A percentile compares a stretch with the other conserved stretches of the same genome.
Conservation (phyloP, 1,284 basidiomycete genomes). For the Ustilago bromivora region DNA sequence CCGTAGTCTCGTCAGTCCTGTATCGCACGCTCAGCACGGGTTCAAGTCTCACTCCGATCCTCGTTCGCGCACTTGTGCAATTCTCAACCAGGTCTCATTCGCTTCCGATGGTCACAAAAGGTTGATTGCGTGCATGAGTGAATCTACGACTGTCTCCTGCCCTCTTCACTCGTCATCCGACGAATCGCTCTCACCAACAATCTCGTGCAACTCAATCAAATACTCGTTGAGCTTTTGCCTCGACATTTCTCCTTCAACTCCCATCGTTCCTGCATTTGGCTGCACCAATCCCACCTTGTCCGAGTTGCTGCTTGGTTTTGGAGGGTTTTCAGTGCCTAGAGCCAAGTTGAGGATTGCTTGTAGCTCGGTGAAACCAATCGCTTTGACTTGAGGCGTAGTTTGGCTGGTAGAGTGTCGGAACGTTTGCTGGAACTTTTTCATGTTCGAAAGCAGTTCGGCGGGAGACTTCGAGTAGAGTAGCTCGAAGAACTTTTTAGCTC, state of each 20-base stretch:
- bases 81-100: background rate
- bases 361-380: slow-evolving; percentile 21
- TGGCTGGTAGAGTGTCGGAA: background rate
- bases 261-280: slow-evolving; percentile 40
- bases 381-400: background rate
- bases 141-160: background rate
- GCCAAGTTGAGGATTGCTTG: slow-evolving; percentile 57
- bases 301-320: slow-evolving; percentile 5
- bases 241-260: slow-evolving; percentile 29
- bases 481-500: slow-evolving; percentile 83
- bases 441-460: slow-evolving; percentile 11
- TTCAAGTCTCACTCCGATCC: background rate
- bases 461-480: slow-evolving; percentile 42
- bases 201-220: slow-evolving; percentile 63
- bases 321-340: slow-evolving; percentile 56
- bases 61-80: background rate
- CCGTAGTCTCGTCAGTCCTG: background rate
- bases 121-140: background rate
- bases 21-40: background rate
- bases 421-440: slow-evolving; percentile 18
- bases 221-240: slow-evolving; percentile 63
- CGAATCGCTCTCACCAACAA: slow-evolving; percentile 32
- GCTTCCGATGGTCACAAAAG: background rate
- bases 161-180: slow-evolving; percentile 25
- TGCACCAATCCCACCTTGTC: slow-evolving; percentile 18